These are phyloP conservation scores for Ophiocordyceps robertsii DNA, from an alignment of 2,329 filamentous ascomycete genomes.

Conservation along the genomic window DNA sequence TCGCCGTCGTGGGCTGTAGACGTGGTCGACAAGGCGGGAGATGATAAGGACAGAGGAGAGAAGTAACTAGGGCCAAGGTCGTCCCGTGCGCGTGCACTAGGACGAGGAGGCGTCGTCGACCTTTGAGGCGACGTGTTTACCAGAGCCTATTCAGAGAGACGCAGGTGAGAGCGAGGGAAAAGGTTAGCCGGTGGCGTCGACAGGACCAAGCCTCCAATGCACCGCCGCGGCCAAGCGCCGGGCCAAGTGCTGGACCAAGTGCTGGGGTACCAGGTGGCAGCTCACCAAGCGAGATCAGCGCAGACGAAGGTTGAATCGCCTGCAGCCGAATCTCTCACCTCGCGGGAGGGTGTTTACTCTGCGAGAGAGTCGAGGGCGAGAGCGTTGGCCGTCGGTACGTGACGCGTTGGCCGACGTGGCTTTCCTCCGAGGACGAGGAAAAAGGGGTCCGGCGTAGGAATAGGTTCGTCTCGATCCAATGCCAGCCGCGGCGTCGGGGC, in stretches of 20 bases:
- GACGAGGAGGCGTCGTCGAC: slow-evolving; percentile 34
- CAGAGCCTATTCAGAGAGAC: slow-evolving; percentile 16
- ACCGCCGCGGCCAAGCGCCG: neutral
- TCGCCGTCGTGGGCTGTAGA: slow-evolving; percentile 44
- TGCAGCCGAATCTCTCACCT: slow-evolving; percentile 41
- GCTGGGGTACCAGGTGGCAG: neutral
- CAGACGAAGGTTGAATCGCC: slow-evolving; percentile 46
- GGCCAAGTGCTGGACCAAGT: too few relatives aligned
- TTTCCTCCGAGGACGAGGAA: neutral
- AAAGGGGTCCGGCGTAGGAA: too few relatives aligned
- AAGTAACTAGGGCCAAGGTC: slow-evolving; percentile 26
- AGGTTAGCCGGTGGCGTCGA: slow-evolving; percentile 11
- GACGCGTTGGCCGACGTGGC: slow-evolving; percentile 15
- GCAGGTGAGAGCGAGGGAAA: slow-evolving; percentile 1
- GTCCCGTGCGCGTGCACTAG: slow-evolving; percentile 50
- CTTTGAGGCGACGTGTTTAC: slow-evolving; percentile 44
- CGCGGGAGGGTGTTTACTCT: slow-evolving; percentile 8
- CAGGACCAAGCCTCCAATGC: neutral
- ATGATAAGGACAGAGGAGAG: slow-evolving; percentile 27
- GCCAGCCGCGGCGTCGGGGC: neutral
- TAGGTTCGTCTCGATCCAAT: neutral
- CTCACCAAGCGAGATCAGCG: slow-evolving; percentile 47
- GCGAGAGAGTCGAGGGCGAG: neutral
- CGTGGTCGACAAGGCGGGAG: slow-evolving; percentile 46
- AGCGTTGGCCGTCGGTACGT: slow-evolving; percentile 7